These are phyloP conservation scores for Syzygium grande DNA, from an alignment of 345 rosid species.

Conservation along the genomic window DNA sequence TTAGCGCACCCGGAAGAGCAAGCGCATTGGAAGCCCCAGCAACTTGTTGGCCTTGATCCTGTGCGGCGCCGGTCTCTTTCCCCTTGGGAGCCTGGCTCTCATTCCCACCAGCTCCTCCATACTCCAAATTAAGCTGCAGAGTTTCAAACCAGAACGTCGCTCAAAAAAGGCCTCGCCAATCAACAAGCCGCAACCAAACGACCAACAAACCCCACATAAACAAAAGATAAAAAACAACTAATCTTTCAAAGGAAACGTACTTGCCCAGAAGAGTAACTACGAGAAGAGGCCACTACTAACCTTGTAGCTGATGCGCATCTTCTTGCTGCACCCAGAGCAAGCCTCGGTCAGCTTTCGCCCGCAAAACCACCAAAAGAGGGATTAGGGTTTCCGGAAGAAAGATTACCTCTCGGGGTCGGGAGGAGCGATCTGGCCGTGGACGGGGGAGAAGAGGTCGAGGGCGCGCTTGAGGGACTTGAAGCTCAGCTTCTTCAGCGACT, in stretches of 20 bases:
- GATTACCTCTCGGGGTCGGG: slow-evolving; percentile 72
- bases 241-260: background rate
- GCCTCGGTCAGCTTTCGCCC: background rate
- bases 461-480: slow-evolving; percentile 82
- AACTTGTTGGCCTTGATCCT: slow-evolving; percentile 17
- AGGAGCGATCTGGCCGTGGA: slow-evolving; percentile 65
- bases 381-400: background rate
- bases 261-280: background rate
- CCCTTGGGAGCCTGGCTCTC: slow-evolving; percentile 24
- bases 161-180: background rate
- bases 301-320: slow-evolving; percentile 81
- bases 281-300: slow-evolving; percentile 19
- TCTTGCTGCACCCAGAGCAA: slow-evolving; percentile 44
- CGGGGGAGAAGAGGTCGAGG: slow-evolving; percentile 81
- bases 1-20: slow-evolving; percentile 56
- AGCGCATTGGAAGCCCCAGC: slow-evolving; percentile 45
- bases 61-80: slow-evolving; percentile 19
- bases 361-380: background rate
- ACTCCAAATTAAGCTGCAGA: slow-evolving; percentile 47
- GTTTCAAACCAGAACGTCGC: background rate
- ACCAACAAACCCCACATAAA: background rate
- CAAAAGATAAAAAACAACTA: background rate
- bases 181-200: background rate
- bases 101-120: slow-evolving; percentile 42
- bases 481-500: slow-evolving; percentile 83